These are phyloP conservation scores for Telfairia occidentalis DNA, from an alignment of 331 rosid genomes.

Conservation along the genomic window DNA sequence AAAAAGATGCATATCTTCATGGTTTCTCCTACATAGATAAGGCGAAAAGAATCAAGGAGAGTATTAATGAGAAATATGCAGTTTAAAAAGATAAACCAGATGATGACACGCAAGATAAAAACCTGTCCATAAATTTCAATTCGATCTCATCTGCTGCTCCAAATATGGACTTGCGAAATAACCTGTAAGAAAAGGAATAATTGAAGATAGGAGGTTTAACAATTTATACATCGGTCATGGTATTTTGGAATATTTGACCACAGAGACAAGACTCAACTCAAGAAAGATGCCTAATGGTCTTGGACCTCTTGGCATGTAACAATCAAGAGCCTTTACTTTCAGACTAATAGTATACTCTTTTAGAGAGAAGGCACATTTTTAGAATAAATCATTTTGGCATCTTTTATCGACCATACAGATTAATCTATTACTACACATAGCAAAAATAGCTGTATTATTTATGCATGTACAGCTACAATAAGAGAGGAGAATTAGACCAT, in stretches of 20 bases:
- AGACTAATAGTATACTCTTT: background rate
- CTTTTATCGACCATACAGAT: conserved; percentile 1
- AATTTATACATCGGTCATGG: background rate
- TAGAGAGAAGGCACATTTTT: background rate
- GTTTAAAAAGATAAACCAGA: background rate
- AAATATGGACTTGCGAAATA: conserved; percentile 69
- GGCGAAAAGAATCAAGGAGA: background rate
- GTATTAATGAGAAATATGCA: background rate
- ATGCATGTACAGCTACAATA: background rate
- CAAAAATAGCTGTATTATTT: background rate
- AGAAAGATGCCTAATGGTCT: background rate
- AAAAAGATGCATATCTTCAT: conserved; percentile 76
- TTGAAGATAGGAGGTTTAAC: background rate
- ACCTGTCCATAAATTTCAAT: conserved; percentile 91
- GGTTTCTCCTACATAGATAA: conserved; percentile 57
- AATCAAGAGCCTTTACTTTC: background rate
- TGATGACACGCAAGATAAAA: conserved; percentile 16
- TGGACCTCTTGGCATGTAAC: background rate
- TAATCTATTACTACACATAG: background rate
- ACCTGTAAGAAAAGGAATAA: conserved; percentile 27
- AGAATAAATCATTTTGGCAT: background rate
- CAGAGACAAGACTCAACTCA: background rate
- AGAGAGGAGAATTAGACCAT: background rate
- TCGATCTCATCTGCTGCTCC: conserved; percentile 89
- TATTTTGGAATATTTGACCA: background rate